phyloP scores from a whole-genome alignment of 139 green algal genomes.

The Raphidocelis subcapitata region DNA sequence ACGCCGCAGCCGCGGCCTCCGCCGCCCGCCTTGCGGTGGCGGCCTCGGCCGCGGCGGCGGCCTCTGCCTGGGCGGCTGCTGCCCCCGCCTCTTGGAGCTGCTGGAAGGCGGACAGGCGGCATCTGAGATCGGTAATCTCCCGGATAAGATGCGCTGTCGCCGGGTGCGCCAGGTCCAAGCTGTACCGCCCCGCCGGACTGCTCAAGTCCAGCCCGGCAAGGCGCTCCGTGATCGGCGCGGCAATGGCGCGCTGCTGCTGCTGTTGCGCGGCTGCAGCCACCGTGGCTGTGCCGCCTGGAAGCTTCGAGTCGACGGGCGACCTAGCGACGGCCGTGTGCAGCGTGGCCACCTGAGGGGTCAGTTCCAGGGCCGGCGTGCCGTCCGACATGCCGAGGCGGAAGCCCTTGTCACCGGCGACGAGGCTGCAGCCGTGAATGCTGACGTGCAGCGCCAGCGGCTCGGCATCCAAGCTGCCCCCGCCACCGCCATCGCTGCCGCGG shows the following conservation, averaged over 20 bases:
- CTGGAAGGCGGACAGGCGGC: conserved; percentile 9
- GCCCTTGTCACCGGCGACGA: conserved; percentile 20
- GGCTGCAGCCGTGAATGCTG: conserved; percentile 6
- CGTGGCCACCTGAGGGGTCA: background rate
- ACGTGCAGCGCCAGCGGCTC: conserved; percentile 5
- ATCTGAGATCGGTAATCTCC: background rate
- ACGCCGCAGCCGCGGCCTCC: no score
- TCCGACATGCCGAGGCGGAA: conserved; percentile 17
- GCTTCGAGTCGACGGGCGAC: background rate
- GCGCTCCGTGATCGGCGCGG: conserved; percentile 4
- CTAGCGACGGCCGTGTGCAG: background rate
- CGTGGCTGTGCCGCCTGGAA: background rate
- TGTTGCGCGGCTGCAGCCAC: background rate
- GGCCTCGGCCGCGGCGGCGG: background rate
- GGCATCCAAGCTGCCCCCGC: background rate
- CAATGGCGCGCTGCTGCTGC: no score
- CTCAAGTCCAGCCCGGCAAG: conserved; percentile 9
- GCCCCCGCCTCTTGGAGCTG: background rate
- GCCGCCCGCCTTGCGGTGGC: background rate
- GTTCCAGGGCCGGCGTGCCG: background rate
- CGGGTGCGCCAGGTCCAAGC: background rate
- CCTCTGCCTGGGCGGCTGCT: background rate
- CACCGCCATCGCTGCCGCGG: background rate
- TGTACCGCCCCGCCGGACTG: conserved; percentile 8
- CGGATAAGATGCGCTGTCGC: background rate